Conservation (phyloP, 2,329 filamentous ascomycete genomes). For the Rhinocladiella similis region DNA sequence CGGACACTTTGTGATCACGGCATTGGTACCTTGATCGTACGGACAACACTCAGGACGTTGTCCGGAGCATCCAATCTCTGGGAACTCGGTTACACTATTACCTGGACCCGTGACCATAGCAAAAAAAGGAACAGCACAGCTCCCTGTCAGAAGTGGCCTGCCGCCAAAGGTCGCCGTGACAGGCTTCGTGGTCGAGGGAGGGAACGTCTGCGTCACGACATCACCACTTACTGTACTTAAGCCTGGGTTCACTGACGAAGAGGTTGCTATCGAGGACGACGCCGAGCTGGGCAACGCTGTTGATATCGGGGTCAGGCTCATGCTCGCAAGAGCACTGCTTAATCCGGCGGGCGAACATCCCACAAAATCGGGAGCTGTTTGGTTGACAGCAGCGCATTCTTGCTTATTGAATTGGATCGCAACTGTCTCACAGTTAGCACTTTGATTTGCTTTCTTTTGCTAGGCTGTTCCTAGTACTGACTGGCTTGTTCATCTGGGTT, state of each 20-base stretch:
- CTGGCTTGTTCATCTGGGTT: conserved; percentile 26
- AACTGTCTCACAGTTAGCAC: conserved; percentile 12
- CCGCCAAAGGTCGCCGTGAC: conserved; percentile 24
- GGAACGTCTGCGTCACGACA: conserved; percentile 13
- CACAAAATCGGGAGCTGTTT: conserved; percentile 31
- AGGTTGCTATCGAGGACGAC: conserved; percentile 4
- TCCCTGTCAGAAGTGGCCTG: conserved; percentile 28
- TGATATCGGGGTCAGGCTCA: conserved; percentile 8
- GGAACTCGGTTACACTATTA: conserved; percentile 23
- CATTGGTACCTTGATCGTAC: conserved; percentile 20
- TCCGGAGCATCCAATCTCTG: conserved; percentile 28
- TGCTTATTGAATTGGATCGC: conserved; percentile 32
- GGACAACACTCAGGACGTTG: conserved; percentile 27
- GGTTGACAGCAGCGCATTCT: conserved; percentile 29
- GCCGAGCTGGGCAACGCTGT: not conserved
- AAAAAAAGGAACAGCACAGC: conserved; percentile 29
- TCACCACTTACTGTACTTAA: conserved; percentile 23
- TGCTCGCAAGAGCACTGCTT: conserved; percentile 20
- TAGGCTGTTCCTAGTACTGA: conserved; percentile 11
- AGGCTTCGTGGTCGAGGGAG: conserved; percentile 10
- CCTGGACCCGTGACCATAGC: conserved; percentile 20
- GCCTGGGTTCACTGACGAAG: conserved; percentile 12
- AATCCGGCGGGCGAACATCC: conserved; percentile 29
- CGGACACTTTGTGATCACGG: conserved; percentile 27
- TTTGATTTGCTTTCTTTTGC: not conserved